These are phyloP conservation scores for Pythium phragmitis DNA, from an alignment of 352 stramenopile genomes.

Conservation along the genomic window DNA sequence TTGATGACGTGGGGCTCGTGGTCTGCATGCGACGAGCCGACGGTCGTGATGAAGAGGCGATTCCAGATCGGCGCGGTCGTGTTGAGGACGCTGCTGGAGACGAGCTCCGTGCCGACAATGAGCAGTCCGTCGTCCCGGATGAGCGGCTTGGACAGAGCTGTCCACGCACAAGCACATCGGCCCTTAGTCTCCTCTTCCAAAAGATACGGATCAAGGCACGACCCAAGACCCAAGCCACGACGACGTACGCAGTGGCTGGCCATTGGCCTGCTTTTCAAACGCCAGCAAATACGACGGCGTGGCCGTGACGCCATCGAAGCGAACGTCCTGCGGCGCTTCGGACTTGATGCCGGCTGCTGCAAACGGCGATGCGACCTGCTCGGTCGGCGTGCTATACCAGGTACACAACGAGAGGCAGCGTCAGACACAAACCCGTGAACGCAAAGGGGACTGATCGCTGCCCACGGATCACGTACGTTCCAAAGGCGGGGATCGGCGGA, in stretches of 20 bases:
- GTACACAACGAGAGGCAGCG: neutral
- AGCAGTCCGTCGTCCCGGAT: conserved; percentile 70
- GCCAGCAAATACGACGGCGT: neutral
- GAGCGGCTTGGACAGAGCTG: conserved; percentile 77
- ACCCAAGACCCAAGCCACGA: neutral
- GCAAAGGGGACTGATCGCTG: too few species aligned
- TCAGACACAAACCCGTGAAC: too few species aligned
- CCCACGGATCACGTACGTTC: neutral
- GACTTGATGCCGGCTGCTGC: neutral
- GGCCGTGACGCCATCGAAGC: neutral
- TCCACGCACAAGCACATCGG: conserved; percentile 5
- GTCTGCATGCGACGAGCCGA: conserved; percentile 27
- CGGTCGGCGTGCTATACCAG: neutral
- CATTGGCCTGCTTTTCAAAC: conserved; percentile 17
- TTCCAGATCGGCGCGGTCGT: conserved; percentile 24
- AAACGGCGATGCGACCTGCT: neutral
- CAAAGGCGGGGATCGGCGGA: neutral
- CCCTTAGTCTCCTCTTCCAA: too few species aligned
- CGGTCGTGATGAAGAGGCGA: conserved; percentile 65
- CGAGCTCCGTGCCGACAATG: conserved; percentile 63
- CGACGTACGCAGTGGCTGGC: conserved; percentile 24
- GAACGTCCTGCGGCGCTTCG: neutral
- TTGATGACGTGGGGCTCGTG: conserved; percentile 34
- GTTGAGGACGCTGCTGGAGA: neutral
- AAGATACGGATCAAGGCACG: neutral